phyloP scores from a whole-genome alignment of 2,329 filamentous ascomycete species.

The Parafenestella ontariensis region DNA sequence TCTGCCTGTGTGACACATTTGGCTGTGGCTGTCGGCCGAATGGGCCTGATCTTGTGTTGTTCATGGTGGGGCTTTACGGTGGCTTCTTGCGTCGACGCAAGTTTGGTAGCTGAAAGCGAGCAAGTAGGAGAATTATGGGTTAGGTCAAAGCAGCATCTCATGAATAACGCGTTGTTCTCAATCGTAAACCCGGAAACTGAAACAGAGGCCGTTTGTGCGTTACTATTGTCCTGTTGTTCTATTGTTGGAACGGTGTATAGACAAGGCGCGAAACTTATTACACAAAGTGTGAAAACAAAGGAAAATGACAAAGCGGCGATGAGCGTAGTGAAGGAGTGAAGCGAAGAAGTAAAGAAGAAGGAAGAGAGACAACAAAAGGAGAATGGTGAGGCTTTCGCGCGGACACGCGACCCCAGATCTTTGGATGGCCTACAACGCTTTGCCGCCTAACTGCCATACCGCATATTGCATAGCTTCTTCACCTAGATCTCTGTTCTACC shows the following conservation, averaged over 20 bases:
- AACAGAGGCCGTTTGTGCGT: slow-evolving; percentile 38
- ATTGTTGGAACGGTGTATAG: slow-evolving; percentile 22
- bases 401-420: slow-evolving; percentile 37
- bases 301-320: slow-evolving; percentile 16
- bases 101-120: slow-evolving; percentile 11
- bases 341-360: slow-evolving; percentile 14
- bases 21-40: slow-evolving; percentile 23
- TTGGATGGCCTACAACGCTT: slow-evolving; percentile 25
- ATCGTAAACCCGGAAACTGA: slow-evolving; percentile 23
- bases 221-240: slow-evolving; percentile 28
- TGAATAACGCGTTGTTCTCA: slow-evolving; percentile 36
- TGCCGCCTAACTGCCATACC: slow-evolving; percentile 37
- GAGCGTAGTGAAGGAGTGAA: slow-evolving; percentile 9
- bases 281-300: slow-evolving; percentile 14
- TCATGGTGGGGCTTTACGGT: slow-evolving; percentile 23
- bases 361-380: slow-evolving; percentile 19
- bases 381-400: slow-evolving; percentile 24
- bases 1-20: slow-evolving; percentile 13
- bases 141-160: slow-evolving; percentile 12
- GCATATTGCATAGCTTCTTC: slow-evolving; percentile 33
- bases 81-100: slow-evolving; percentile 4
- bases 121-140: neutral
- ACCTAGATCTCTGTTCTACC: slow-evolving; percentile 16
- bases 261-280: slow-evolving; percentile 23
- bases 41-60: slow-evolving; percentile 13